Percentiles rank a stretch among this genome's conserved stretches.
Conservation (phyloP, 441 rosid species). For the Gossypium schwendimanii region DNA sequence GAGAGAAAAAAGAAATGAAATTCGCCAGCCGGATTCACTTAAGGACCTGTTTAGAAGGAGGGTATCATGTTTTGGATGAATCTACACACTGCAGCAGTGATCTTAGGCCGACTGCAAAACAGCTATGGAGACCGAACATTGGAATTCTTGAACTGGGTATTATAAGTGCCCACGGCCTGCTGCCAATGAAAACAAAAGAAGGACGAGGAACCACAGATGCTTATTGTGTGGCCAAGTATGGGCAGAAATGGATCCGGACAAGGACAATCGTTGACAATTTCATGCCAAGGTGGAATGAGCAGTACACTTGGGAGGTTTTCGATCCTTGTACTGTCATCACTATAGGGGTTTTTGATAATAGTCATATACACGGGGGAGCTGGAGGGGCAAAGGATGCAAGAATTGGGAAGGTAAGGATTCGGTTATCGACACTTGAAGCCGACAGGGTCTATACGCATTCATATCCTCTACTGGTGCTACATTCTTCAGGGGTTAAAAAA, state of each 20-base stretch:
- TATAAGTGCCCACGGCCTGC: conserved; percentile 32
- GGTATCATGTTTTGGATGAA: conserved; percentile 3
- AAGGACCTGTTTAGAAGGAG: conserved; percentile 25
- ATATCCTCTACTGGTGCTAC: conserved; percentile 43
- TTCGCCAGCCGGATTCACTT: conserved; percentile 81
- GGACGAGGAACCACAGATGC: conserved; percentile 40
- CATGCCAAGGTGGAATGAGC: conserved; percentile 49
- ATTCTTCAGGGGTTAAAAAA: conserved; percentile 39
- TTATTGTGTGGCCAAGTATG: conserved; percentile 50
- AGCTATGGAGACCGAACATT: conserved; percentile 42
- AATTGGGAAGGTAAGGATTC: conserved; percentile 43
- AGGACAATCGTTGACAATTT: conserved; percentile 41
- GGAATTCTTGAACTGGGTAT: conserved; percentile 48
- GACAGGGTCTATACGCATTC: conserved; percentile 50
- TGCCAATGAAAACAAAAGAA: conserved; percentile 36
- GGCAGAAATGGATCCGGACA: conserved; percentile 50
- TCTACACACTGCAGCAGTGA: conserved; percentile 28
- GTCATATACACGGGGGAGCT: background rate
- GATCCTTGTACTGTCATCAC: conserved; percentile 58
- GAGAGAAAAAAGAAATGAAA: conserved; percentile 56
- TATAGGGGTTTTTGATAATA: conserved; percentile 38
- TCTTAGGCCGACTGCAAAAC: conserved; percentile 38
- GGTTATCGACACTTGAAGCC: conserved; percentile 37
- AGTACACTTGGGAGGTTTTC: conserved; percentile 49
- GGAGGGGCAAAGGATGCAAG: conserved; percentile 13